phyloP scores from a whole-genome alignment of 202 grass and related monocot species.

The Saccharum hybrid region DNA sequence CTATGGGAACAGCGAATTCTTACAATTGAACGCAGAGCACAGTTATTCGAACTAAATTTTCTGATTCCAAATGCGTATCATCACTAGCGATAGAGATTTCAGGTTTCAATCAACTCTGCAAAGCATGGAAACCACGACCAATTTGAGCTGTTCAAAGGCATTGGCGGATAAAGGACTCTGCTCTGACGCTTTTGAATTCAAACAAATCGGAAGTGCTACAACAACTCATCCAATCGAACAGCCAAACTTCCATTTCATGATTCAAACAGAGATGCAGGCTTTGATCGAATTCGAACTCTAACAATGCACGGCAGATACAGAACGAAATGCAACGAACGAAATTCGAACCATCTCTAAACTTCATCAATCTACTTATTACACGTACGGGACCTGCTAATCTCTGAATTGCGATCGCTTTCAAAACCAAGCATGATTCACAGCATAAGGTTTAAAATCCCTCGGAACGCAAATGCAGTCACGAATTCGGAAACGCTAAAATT shows the following conservation, averaged over 20 bases:
- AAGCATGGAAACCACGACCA: slow-evolving; percentile 3
- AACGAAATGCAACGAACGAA: slow-evolving; percentile 25
- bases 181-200: slow-evolving; percentile 11
- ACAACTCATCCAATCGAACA: slow-evolving; percentile 11
- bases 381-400: not conserved
- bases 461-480: not conserved
- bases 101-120: not conserved
- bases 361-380: not conserved
- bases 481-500: not conserved
- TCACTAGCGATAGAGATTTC: not conserved
- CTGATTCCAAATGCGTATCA: not conserved
- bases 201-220: not conserved
- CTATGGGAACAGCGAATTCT: not conserved
- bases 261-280: slow-evolving; percentile 25
- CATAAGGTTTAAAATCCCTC: not conserved
- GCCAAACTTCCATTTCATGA: not conserved
- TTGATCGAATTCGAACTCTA: not conserved
- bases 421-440: not conserved
- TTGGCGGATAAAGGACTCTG: slow-evolving; percentile 6
- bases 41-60: not conserved
- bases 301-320: not conserved
- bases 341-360: not conserved
- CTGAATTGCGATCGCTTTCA: slow-evolving; percentile 31
- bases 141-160: not conserved
- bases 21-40: not conserved